A percentile compares a stretch with the other conserved stretches of the same genome.
These are phyloP conservation scores for Intubia oerlemansii DNA, from an alignment of 2,329 filamentous ascomycete genomes.

Conservation along the genomic window DNA sequence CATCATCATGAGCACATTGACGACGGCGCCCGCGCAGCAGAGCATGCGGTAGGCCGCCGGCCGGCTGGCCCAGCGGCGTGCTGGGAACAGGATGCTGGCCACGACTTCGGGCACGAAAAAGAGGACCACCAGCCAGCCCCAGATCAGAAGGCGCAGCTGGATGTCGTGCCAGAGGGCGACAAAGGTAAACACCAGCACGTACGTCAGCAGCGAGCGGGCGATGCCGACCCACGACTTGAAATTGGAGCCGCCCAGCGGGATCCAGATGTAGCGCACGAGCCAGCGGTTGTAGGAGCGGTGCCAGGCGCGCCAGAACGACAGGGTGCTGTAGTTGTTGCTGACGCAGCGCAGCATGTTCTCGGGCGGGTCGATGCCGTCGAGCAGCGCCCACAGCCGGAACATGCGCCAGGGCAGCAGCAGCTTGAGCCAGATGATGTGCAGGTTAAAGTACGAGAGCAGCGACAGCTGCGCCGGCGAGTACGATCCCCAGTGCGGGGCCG, in stretches of 20 bases:
- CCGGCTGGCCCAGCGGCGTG: slow-evolving; percentile 43
- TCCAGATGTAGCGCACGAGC: slow-evolving; percentile 82
- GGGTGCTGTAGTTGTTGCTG: slow-evolving; percentile 78
- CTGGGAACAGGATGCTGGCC: slow-evolving; percentile 50
- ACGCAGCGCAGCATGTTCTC: slow-evolving; percentile 98
- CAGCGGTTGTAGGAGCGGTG: slow-evolving; percentile 90
- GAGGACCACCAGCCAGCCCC: slow-evolving; percentile 90
- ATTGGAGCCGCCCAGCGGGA: slow-evolving; percentile 61
- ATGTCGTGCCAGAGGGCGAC: slow-evolving; percentile 98
- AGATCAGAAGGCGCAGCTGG: slow-evolving; percentile 70
- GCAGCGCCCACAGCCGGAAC: slow-evolving; percentile 86
- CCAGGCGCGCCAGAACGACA: slow-evolving; percentile 92
- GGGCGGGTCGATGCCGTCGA: slow-evolving; percentile 82
- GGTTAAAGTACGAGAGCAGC: slow-evolving; percentile 85
- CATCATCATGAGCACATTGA: slow-evolving; percentile 89
- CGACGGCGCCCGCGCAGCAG: slow-evolving; percentile 60
- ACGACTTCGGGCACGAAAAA: slow-evolving; percentile 83
- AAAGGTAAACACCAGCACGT: slow-evolving; percentile 78
- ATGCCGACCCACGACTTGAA: slow-evolving; percentile 22
- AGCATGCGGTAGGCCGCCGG: slow-evolving; percentile 61
- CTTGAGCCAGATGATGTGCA: slow-evolving; percentile 96
- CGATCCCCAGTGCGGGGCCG: slow-evolving; percentile 53
- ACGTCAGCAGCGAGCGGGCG: slow-evolving; percentile 48
- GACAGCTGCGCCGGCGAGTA: slow-evolving; percentile 78
- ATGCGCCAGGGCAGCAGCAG: slow-evolving; percentile 93